Percentiles rank a stretch among this genome's conserved stretches.
phyloP scores from a whole-genome alignment of 371 early-diverging fungal genomes.

The Ordospora pajunii region DNA sequence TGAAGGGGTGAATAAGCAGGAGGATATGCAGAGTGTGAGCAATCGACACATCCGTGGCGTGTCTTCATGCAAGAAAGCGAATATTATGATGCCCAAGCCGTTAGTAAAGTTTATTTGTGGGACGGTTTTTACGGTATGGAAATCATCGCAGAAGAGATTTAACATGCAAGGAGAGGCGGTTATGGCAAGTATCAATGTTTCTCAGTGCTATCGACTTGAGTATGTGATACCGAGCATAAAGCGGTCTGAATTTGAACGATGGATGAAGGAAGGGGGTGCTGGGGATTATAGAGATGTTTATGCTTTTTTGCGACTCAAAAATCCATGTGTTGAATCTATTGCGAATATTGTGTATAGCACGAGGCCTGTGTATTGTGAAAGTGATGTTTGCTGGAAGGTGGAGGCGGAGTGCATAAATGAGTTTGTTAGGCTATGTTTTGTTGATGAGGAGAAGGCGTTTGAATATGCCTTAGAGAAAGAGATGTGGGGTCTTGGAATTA shows the following conservation, averaged over 20 bases:
- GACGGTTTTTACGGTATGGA: not conserved
- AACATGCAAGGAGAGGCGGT: constrained; percentile 3
- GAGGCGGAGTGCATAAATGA: not conserved
- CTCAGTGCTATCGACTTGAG: not conserved
- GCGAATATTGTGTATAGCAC: not conserved
- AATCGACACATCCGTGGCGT: no score
- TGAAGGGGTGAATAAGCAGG: not conserved
- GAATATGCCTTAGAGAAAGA: constrained; percentile 7
- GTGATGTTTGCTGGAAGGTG: not conserved
- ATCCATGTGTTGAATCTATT: not conserved
- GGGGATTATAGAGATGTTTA: not conserved
- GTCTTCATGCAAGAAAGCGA: not conserved
- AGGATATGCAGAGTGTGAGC: no score
- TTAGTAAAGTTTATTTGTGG: not conserved
- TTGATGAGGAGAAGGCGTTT: not conserved
- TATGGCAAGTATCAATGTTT: not conserved
- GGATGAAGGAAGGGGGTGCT: not conserved
- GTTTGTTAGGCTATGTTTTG: not conserved
- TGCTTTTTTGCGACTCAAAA: not conserved
- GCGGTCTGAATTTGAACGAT: not conserved
- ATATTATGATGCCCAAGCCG: constrained; percentile 6
- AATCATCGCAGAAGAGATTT: not conserved
- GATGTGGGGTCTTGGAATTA: not conserved
- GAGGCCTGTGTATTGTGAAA: not conserved
- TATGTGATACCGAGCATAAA: not conserved